Evolutionary conservation across 106 monocot genomes (phyloP).

Genomic region (Dioscorea alata): DNA sequence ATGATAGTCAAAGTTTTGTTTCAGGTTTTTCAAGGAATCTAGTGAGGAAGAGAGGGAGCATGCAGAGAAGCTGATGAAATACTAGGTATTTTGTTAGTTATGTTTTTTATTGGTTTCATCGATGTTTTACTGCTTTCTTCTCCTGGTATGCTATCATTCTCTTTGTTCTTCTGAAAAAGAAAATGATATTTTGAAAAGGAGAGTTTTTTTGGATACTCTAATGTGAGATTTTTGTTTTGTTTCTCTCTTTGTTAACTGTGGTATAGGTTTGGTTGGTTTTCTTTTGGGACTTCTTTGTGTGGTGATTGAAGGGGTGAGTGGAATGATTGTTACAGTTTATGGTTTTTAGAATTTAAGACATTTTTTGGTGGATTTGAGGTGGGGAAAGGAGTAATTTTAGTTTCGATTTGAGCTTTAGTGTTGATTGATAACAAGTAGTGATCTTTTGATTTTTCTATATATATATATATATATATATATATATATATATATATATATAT

Average conservation of each 20-base stretch:
- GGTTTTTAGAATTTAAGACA: too few species aligned
- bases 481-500: too few species aligned
- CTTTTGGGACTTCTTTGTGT: background rate
- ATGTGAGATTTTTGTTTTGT: background rate
- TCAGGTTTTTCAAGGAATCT: constrained; percentile 53
- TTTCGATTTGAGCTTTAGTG: background rate
- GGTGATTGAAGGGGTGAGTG: background rate
- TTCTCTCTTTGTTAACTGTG: background rate
- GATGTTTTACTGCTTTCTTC: too few species aligned
- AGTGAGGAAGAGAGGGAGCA: constrained; percentile 51
- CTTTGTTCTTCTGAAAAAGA: too few species aligned
- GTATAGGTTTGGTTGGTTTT: background rate
- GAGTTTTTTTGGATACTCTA: background rate
- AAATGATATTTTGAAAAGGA: too few species aligned
- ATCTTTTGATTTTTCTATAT: too few species aligned
- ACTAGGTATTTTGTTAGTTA: constrained; percentile 22
- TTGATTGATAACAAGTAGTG: too few species aligned
- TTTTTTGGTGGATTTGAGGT: background rate
- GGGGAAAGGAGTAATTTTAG: background rate
- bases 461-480: too few species aligned
- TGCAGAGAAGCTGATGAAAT: constrained; percentile 53
- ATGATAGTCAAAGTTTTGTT: too few species aligned
- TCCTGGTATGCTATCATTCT: too few species aligned
- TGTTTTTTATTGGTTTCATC: background rate
- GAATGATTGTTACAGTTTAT: background rate